These are phyloP conservation scores for Fonsecaea monophora DNA, from an alignment of 2,329 filamentous ascomycete species.

Conservation along the genomic window DNA sequence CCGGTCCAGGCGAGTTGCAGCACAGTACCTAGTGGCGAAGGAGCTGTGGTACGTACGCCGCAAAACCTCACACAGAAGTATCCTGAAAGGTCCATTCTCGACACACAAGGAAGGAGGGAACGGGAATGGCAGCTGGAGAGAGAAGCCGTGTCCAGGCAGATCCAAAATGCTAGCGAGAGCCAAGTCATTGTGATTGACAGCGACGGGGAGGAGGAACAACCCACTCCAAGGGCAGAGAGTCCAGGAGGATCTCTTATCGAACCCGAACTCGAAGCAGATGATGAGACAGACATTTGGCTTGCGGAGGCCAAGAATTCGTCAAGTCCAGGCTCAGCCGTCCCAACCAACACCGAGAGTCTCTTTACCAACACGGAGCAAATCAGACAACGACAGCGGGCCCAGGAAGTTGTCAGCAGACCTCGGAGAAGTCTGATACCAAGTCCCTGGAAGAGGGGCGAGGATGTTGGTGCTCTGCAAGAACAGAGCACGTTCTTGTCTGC, in stretches of 20 bases:
- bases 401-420: constrained; percentile 37
- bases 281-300: constrained; percentile 57
- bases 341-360: not conserved
- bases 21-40: not conserved
- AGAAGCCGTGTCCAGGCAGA: constrained; percentile 53
- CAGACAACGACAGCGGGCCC: constrained; percentile 24
- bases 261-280: constrained; percentile 41
- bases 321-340: constrained; percentile 42
- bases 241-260: constrained; percentile 25
- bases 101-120: constrained; percentile 43
- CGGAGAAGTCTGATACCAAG: constrained; percentile 42
- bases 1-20: constrained; percentile 15
- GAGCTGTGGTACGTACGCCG: constrained; percentile 20
- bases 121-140: constrained; percentile 55
- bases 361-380: constrained; percentile 17
- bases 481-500: constrained; percentile 34
- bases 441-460: constrained; percentile 44
- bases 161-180: constrained; percentile 51
- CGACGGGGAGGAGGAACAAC: constrained; percentile 41
- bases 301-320: constrained; percentile 49
- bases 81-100: constrained; percentile 12
- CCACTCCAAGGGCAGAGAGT: constrained; percentile 31
- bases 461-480: constrained; percentile 36
- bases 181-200: constrained; percentile 55
- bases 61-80: not conserved